Conservation (phyloP, 1,139 yeast species). For the Hyphopichia pseudoburtonii region DNA sequence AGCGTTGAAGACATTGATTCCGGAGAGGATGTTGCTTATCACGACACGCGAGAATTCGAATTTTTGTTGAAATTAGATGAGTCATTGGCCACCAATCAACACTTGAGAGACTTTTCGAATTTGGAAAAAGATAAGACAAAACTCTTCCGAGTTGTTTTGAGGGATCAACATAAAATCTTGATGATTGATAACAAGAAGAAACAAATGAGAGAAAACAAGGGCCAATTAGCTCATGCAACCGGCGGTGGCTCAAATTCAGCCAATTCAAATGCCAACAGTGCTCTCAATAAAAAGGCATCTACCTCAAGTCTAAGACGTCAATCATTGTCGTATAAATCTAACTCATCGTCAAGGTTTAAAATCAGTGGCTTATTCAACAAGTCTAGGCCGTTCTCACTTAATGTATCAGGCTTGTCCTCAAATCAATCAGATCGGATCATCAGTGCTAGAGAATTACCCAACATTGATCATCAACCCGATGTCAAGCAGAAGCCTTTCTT, state of each 20-base stretch:
- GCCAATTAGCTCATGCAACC: constrained; percentile 4
- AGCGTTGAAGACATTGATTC: constrained; percentile 36
- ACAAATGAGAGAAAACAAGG: constrained; percentile 18
- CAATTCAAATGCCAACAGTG: constrained; percentile 7
- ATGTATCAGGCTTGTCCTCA: constrained; percentile 19
- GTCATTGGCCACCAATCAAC: constrained; percentile 27
- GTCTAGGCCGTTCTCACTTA: constrained; percentile 35
- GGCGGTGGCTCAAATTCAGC: not conserved
- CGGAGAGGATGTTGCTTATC: constrained; percentile 23
- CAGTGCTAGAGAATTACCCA: constrained; percentile 60
- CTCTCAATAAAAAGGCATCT: constrained; percentile 33
- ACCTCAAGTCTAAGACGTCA: constrained; percentile 38
- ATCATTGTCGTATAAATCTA: constrained; percentile 42
- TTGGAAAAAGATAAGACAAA: constrained; percentile 27
- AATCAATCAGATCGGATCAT: constrained; percentile 50
- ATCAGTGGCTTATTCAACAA: constrained; percentile 45
- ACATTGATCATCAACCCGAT: constrained; percentile 40
- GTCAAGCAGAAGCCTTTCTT: constrained; percentile 55
- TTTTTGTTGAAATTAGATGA: constrained; percentile 46
- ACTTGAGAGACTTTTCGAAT: constrained; percentile 26
- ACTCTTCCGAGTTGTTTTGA: constrained; percentile 32
- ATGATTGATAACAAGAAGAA: constrained; percentile 37
- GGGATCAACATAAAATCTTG: constrained; percentile 37
- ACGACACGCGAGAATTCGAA: constrained; percentile 47
- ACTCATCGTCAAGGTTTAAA: constrained; percentile 41